phyloP scores from a whole-genome alignment of 1,139 yeast species.

The Hanseniaspora gamundiae region DNA sequence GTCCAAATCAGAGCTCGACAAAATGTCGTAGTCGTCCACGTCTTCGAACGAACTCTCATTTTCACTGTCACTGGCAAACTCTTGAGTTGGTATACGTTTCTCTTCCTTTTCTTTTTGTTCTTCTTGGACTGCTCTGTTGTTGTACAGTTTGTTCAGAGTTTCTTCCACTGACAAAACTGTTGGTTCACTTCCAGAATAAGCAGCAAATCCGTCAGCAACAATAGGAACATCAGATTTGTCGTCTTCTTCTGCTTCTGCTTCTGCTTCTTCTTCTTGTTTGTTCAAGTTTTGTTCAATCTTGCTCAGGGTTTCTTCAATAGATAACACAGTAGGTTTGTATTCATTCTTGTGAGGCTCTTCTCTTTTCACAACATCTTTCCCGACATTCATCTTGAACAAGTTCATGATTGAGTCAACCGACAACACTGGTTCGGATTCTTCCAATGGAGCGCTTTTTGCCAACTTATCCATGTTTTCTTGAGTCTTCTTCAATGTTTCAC shows the following conservation, averaged over 20 bases:
- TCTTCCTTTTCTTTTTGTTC: too few species aligned
- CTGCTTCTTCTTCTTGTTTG: too few species aligned
- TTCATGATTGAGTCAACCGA: too few species aligned
- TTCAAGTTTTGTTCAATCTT: too few species aligned
- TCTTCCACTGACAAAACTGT: not conserved
- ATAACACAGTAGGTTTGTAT: not conserved
- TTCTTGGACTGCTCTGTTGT: not conserved
- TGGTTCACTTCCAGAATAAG: not conserved
- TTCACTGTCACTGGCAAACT: not conserved
- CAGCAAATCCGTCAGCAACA: too few species aligned
- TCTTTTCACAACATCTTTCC: not conserved
- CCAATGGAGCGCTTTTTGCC: too few species aligned
- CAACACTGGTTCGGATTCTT: too few species aligned
- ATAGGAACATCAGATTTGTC: not conserved
- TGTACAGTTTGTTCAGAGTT: not conserved
- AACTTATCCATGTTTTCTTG: too few species aligned
- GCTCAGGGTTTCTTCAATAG: too few species aligned
- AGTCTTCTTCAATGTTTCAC: too few species aligned
- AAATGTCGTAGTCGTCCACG: slow-evolving; percentile 1
- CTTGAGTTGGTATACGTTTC: not conserved
- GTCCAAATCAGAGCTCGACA: slow-evolving; percentile 1
- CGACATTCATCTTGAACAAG: too few species aligned
- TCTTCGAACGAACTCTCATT: not conserved
- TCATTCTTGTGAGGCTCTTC: not conserved
- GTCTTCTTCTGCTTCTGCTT: too few species aligned